These are phyloP conservation scores for Colletotrichum sp. DNA, from an alignment of 2,329 filamentous ascomycete genomes.

Conservation along the genomic window DNA sequence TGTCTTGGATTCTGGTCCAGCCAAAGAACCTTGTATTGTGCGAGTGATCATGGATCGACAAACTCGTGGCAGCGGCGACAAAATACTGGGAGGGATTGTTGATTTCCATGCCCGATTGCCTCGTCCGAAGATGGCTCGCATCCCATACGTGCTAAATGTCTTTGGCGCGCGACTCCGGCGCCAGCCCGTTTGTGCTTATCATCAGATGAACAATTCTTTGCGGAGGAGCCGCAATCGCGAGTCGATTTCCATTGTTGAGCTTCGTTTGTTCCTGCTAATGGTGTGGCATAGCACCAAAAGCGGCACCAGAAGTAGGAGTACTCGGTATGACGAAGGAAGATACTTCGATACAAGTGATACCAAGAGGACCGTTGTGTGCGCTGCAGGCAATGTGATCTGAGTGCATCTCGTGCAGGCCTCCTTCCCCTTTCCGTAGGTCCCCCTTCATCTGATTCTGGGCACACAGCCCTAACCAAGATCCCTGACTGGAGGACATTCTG, in stretches of 20 bases:
- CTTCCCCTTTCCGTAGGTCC: neutral
- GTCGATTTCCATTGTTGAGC: neutral
- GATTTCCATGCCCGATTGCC: neutral
- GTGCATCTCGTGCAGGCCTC: neutral
- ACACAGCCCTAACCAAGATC: neutral
- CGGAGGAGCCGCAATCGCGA: neutral
- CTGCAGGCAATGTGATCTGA: neutral
- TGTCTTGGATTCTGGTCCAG: neutral
- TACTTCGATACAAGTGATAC: neutral
- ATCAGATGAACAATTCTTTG: neutral
- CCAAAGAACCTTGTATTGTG: neutral
- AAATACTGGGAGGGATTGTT: neutral
- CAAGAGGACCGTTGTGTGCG: neutral
- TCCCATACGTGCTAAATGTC: neutral
- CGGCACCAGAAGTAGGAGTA: neutral
- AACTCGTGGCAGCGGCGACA: neutral
- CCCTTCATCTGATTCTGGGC: neutral
- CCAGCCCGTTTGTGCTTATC: neutral
- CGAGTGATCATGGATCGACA: neutral
- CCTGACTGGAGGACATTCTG: neutral
- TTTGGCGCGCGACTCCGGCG: neutral
- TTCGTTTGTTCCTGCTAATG: neutral
- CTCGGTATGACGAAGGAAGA: neutral
- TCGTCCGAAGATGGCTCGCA: neutral
- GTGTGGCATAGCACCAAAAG: neutral